These are phyloP conservation scores for Penicillium malachiteum DNA, from an alignment of 495 filamentous ascomycete species.

Conservation along the genomic window DNA sequence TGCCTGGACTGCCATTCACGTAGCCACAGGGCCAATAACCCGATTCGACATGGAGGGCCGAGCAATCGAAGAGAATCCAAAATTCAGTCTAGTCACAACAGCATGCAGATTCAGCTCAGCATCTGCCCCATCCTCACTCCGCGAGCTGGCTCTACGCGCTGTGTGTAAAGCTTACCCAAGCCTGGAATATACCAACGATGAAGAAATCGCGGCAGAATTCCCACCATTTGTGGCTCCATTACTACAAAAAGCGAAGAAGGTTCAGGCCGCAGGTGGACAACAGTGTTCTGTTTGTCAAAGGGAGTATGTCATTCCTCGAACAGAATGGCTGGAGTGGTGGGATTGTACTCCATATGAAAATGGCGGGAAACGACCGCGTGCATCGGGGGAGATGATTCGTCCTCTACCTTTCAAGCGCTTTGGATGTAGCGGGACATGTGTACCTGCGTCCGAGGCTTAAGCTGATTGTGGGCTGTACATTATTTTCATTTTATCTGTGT, in stretches of 20 bases:
- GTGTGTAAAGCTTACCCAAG: conserved; percentile 41
- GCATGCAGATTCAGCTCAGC: background rate
- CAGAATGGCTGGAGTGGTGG: conserved; percentile 79
- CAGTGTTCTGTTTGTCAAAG: conserved; percentile 60
- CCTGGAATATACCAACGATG: conserved; percentile 44
- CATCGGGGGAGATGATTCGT: conserved; percentile 34
- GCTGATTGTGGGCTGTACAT: background rate
- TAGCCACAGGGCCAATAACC: conserved; percentile 44
- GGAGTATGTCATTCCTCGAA: conserved; percentile 56
- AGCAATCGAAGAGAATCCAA: conserved; percentile 13
- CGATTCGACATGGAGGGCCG: conserved; percentile 48
- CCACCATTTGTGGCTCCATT: conserved; percentile 41
- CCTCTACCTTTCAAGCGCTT: conserved; percentile 62
- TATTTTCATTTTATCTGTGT: background rate
- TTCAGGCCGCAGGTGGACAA: conserved; percentile 50
- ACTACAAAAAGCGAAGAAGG: conserved; percentile 40
- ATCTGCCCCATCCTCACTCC: conserved; percentile 50
- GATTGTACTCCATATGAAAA: conserved; percentile 47
- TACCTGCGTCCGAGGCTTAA: conserved; percentile 26
- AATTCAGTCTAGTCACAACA: background rate
- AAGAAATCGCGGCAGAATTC: conserved; percentile 37
- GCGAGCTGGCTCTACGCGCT: conserved; percentile 57
- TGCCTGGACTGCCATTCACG: conserved; percentile 41
- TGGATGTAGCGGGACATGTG: conserved; percentile 67
- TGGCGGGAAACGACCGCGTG: conserved; percentile 40